Conservation (phyloP, 2,329 filamentous ascomycete species). For the Dothideomycetes sp. region DNA sequence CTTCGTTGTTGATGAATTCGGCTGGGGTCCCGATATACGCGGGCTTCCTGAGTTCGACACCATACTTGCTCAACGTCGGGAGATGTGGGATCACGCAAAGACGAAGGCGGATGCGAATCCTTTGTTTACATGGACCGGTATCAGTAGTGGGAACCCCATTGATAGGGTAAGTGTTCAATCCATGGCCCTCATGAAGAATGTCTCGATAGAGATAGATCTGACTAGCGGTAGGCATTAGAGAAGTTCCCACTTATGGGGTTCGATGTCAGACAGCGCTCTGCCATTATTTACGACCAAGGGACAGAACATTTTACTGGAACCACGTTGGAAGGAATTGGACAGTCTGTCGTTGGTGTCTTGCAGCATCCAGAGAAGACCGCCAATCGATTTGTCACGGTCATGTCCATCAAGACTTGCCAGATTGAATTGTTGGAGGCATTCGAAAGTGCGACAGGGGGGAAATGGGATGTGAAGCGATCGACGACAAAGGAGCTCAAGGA, state of each 20-base stretch:
- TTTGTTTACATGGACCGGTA: conserved; percentile 11
- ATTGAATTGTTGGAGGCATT: conserved; percentile 38
- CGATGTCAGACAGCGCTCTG: conserved; percentile 37
- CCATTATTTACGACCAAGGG: conserved; percentile 44
- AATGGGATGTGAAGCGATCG: conserved; percentile 6
- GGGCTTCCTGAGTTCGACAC: conserved; percentile 8
- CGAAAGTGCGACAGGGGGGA: conserved; percentile 7
- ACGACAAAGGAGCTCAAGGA: conserved; percentile 7
- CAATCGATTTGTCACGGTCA: conserved; percentile 48
- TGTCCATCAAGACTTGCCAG: conserved; percentile 42
- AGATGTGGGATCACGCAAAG: conserved; percentile 15
- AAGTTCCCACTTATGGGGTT: conserved; percentile 50
- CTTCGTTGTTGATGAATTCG: conserved; percentile 14
- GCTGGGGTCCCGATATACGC: conserved; percentile 20
- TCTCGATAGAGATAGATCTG: neutral
- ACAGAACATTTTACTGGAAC: conserved; percentile 38
- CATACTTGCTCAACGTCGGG: conserved; percentile 1
- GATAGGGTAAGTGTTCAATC: conserved; percentile 9
- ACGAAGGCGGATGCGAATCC: conserved; percentile 12
- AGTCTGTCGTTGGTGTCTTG: conserved; percentile 38
- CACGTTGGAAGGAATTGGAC: conserved; percentile 40
- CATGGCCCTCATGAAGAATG: neutral
- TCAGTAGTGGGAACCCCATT: conserved; percentile 12
- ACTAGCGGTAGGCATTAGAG: conserved; percentile 36
- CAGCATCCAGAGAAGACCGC: conserved; percentile 37